Base-by-base conservation (phyloP, 768 basidiomycete genomes). In the Hypholoma sublateritium region DNA sequence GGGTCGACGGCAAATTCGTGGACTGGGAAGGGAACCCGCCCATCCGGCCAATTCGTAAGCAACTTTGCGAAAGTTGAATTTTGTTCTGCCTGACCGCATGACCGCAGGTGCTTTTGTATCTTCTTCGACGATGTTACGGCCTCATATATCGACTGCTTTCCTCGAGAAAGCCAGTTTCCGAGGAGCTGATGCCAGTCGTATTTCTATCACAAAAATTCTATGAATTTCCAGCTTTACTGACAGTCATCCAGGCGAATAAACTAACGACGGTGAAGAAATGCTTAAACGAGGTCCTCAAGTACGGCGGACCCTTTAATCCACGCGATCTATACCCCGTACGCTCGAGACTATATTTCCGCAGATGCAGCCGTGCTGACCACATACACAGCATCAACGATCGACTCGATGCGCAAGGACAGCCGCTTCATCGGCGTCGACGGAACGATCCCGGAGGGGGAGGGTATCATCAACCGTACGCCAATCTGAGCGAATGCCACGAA, bases 171-270 rank as follows among this genome's bases (percentile, higher is more conserved):
- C 97, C 97, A 0, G 95, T 99, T 2, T 96, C 94, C 0, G 97
- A 99, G 72, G 97, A 98, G 71, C 76, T 99, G 14, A 98, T 98
- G 91, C 95, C 95, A 5, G 83, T 97, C 37, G 95, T 95, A 71
- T n/a, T n/a, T n/a, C n/a, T n/a, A n/a, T n/a, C n/a, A 41, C 67
- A n/a, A n/a, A n/a, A n/a, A n/a, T n/a, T n/a, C 13, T 2, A 42
- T 22, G 45, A 36, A n/a, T 39, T 14, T 5, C 28, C 25, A 16
- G 46, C 41, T 6, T 43, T 22, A 14, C 28, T 39, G 32, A n/a
- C 43, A 7, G 11, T 5, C 12, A 7, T 60, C 4, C 60, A 96
- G 95, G 94, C 95, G 5, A 98, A 98, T 76, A 98, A 98, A 67
- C 75, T 98, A 2, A 93, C 93, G 16, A 98, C 95, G 0, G 91